phyloP scores from a whole-genome alignment of 148 eudicot species.

The Beta vulgaris region DNA sequence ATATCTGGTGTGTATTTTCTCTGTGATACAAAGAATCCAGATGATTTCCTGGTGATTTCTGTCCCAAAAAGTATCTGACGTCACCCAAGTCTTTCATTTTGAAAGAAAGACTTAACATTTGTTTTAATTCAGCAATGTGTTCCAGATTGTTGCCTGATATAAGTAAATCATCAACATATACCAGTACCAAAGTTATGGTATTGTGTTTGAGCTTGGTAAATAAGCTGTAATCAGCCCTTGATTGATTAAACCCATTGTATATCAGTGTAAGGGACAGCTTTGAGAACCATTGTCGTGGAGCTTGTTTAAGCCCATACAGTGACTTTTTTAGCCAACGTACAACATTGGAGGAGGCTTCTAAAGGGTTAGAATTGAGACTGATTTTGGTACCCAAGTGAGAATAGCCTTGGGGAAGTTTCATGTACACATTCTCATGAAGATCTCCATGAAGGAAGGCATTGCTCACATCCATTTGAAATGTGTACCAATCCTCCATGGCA shows the following conservation, averaged over 20 bases:
- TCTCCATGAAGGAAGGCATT: constrained; percentile 17
- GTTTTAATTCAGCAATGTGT: not conserved
- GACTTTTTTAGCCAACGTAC: constrained; percentile 8
- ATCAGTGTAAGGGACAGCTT: not conserved
- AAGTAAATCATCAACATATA: not conserved
- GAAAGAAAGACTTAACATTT: not conserved
- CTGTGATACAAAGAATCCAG: not conserved
- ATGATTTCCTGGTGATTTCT: not conserved
- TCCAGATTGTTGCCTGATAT: not conserved
- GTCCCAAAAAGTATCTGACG: not conserved
- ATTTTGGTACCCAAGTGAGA: no score
- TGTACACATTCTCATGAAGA: constrained; percentile 4
- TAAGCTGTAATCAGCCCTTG: not conserved
- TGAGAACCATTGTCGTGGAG: not conserved
- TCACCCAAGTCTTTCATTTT: not conserved
- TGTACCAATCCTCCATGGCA: no score
- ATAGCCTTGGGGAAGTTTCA: not conserved
- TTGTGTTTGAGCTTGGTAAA: not conserved
- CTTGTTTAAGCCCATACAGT: not conserved
- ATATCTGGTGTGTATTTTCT: not conserved
- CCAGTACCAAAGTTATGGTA: not conserved
- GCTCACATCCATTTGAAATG: not conserved
- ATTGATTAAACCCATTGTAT: not conserved
- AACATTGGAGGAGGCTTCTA: no score
- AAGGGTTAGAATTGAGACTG: no score